These are phyloP conservation scores for Phytophthora ramorum DNA, from an alignment of 352 stramenopile genomes.

Conservation along the genomic window DNA sequence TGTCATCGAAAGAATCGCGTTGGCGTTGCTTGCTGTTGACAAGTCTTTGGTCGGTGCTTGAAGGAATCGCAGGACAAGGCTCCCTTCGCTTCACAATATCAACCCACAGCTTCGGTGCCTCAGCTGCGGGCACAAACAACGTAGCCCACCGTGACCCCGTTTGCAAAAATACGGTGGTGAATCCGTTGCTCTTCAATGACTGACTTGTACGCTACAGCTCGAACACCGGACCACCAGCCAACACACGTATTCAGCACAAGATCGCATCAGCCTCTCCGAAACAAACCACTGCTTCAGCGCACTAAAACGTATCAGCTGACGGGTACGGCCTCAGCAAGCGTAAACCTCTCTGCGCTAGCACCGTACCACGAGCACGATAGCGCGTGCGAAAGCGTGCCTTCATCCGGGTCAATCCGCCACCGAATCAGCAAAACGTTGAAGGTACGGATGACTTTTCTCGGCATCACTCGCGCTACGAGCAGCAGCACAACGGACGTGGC, in stretches of 20 bases:
- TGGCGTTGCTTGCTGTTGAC: background rate
- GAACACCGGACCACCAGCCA: too few species aligned
- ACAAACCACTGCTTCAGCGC: background rate
- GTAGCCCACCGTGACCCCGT: too few species aligned
- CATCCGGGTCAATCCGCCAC: constrained; percentile 9
- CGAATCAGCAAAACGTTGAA: constrained; percentile 32
- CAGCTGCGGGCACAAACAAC: too few species aligned
- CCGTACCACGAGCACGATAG: constrained; percentile 25
- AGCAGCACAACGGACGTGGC: constrained; percentile 22
- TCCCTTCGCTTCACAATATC: too few species aligned
- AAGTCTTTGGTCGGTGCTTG: too few species aligned
- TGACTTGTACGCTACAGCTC: too few species aligned
- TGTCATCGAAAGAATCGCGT: constrained; percentile 3
- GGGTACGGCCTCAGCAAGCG: constrained; percentile 14
- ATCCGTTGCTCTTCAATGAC: too few species aligned
- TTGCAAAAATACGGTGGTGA: too few species aligned
- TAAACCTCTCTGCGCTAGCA: constrained; percentile 23
- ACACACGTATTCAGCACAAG: too few species aligned
- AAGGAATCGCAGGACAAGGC: too few species aligned
- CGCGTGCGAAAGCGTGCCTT: constrained; percentile 10
- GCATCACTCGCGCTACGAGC: constrained; percentile 19
- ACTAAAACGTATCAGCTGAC: background rate
- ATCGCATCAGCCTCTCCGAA: too few species aligned
- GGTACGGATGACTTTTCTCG: constrained; percentile 22
- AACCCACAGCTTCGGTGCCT: too few species aligned